A percentile compares a stretch with the other conserved stretches of the same genome.
phyloP scores from a whole-genome alignment of 306 rosid species.

The Begonia peltatifolia region DNA sequence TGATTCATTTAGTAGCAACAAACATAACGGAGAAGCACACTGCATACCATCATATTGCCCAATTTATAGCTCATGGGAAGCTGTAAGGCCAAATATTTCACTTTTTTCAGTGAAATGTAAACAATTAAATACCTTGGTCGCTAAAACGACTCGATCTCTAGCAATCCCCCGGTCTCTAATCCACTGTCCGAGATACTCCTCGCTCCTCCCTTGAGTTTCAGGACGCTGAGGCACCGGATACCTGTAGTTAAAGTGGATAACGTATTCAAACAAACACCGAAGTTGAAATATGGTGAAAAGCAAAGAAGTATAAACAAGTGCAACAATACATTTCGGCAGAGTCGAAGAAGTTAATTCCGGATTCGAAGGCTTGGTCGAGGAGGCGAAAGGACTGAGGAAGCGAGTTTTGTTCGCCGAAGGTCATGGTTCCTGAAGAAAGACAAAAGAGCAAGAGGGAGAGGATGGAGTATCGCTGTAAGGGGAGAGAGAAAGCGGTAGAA shows the following conservation, averaged over 20 bases:
- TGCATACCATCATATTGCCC: no score
- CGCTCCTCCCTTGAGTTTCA: conserved; percentile 65
- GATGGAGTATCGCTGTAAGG: not conserved
- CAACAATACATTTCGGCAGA: conserved; percentile 62
- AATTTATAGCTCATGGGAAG: no score
- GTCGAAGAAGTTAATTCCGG: conserved; percentile 86
- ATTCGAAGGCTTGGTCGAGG: conserved; percentile 47
- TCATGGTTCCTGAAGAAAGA: conserved; percentile 60
- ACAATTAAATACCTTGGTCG: conserved; percentile 46
- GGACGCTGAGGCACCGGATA: conserved; percentile 87
- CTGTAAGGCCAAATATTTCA: no score
- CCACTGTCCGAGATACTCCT: conserved; percentile 83
- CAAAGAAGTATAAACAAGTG: not conserved
- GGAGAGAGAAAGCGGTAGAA: not conserved
- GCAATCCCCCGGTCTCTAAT: conserved; percentile 37
- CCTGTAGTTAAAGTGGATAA: conserved; percentile 16
- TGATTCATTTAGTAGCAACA: no score
- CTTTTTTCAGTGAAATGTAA: no score
- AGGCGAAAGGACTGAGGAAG: conserved; percentile 44
- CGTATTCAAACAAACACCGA: not conserved
- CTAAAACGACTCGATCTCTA: conserved; percentile 44
- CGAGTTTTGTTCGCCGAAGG: conserved; percentile 80
- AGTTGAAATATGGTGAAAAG: not conserved
- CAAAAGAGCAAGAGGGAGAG: not conserved
- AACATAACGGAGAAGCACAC: no score